Percentiles rank a stretch among this genome's conserved stretches.
These are phyloP conservation scores for Primulina tabacum DNA, from an alignment of 257 asterid species.

Conservation along the genomic window DNA sequence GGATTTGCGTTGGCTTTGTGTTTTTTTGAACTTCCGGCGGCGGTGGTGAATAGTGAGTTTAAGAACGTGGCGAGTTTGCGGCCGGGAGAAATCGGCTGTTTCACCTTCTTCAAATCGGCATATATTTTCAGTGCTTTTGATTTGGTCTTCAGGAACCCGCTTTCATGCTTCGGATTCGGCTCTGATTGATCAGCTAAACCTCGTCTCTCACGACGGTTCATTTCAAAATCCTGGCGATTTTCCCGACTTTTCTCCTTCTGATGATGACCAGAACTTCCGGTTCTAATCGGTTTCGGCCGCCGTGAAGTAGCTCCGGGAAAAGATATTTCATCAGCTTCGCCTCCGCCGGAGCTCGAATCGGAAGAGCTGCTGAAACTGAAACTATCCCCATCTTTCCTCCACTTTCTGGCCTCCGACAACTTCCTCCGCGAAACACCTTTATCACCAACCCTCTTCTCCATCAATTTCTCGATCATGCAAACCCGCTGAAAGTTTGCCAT, in stretches of 20 bases:
- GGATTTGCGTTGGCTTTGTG: constrained; percentile 27
- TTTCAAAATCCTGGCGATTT: constrained; percentile 19
- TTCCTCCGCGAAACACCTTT: constrained; percentile 43
- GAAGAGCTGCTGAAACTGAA: constrained; percentile 71
- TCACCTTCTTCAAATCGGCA: constrained; percentile 67
- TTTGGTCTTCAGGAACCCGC: constrained; percentile 49
- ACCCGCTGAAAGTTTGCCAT: constrained; percentile 60
- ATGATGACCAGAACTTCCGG: constrained; percentile 28
- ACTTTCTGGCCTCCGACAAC: constrained; percentile 29
- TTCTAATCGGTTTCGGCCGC: constrained; percentile 66
- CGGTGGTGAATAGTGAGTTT: constrained; percentile 57
- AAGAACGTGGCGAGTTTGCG: constrained; percentile 59
- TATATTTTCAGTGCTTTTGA: constrained; percentile 57
- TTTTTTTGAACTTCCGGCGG: constrained; percentile 47
- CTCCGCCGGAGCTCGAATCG: constrained; percentile 54
- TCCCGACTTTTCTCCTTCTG: constrained; percentile 28
- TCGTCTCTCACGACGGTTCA: constrained; percentile 6
- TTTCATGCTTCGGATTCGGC: constrained; percentile 44
- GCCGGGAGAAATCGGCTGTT: constrained; percentile 82
- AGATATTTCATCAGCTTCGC: constrained; percentile 40
- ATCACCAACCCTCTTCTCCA: constrained; percentile 58
- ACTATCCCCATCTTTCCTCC: constrained; percentile 36
- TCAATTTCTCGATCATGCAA: constrained; percentile 85
- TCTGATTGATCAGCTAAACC: constrained; percentile 21
- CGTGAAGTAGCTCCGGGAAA: constrained; percentile 26